phyloP scores from a whole-genome alignment of 148 eudicot species.

The Persicaria tinctoria region DNA sequence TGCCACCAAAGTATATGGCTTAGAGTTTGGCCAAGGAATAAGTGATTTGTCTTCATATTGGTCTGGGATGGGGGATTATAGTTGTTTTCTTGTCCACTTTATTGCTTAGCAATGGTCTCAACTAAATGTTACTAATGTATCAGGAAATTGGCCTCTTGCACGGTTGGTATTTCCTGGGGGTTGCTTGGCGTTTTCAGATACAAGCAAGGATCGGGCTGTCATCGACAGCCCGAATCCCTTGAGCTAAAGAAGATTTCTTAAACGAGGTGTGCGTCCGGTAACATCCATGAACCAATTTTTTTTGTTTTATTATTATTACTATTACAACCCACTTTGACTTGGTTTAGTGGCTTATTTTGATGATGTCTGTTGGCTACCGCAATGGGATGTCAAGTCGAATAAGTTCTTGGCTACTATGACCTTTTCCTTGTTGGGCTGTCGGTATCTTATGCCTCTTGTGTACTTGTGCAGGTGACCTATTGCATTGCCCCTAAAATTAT shows the following conservation, averaged over 20 bases:
- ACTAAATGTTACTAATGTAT: background rate
- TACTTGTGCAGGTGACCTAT: slow-evolving; percentile 31
- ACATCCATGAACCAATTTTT: background rate
- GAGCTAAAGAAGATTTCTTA: slow-evolving; percentile 1
- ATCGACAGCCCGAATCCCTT: slow-evolving; percentile 7
- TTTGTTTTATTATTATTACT: background rate
- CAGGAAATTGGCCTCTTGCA: slow-evolving; percentile 10
- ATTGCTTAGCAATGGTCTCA: background rate
- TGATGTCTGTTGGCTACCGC: background rate
- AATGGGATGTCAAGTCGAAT: background rate
- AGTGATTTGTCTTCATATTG: background rate
- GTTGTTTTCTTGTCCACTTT: background rate
- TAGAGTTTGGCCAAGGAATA: background rate
- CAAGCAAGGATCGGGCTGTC: slow-evolving; percentile 14
- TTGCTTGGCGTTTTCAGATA: background rate
- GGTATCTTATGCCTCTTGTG: slow-evolving; percentile 6
- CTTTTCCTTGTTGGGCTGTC: slow-evolving; percentile 1
- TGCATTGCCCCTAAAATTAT: background rate
- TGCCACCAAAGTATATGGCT: no score
- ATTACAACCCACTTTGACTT: background rate
- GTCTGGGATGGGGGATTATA: background rate
- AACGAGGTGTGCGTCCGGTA: background rate
- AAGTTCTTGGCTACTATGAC: background rate
- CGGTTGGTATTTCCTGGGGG: background rate
- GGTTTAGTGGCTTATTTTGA: slow-evolving; percentile 6